A percentile compares a stretch with the other conserved stretches of the same genome.
Evolutionary conservation across 805 yeast species (phyloP).

Genomic region (Starmerella floris): DNA sequence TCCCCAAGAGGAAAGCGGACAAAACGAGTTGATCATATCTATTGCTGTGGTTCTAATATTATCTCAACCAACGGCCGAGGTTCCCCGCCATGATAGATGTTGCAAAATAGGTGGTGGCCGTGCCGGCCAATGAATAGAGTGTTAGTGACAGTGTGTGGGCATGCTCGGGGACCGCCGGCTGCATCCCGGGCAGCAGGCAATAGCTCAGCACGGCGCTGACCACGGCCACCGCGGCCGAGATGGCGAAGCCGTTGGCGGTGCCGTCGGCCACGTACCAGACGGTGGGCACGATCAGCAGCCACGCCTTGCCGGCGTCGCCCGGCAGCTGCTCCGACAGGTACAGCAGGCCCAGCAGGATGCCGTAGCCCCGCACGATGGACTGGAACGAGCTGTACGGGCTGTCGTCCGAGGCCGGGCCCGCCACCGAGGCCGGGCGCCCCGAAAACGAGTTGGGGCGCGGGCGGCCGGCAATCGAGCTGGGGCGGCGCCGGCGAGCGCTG

Average conservation of each 20-base stretch:
- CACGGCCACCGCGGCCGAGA: constrained; percentile 25
- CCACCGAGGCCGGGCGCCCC: background rate
- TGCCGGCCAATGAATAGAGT: constrained; percentile 4
- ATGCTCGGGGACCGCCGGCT: background rate
- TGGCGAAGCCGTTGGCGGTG: constrained; percentile 28
- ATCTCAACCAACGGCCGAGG: constrained; percentile 25
- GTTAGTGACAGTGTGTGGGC: background rate
- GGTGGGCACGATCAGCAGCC: constrained; percentile 30
- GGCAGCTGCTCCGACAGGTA: constrained; percentile 30
- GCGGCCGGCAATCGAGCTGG: background rate
- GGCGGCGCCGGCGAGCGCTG: too few species aligned
- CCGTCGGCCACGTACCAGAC: constrained; percentile 31
- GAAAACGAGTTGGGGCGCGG: background rate
- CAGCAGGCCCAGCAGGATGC: constrained; percentile 30
- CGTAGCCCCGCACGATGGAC: constrained; percentile 29
- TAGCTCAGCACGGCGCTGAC: constrained; percentile 26
- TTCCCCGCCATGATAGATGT: constrained; percentile 30
- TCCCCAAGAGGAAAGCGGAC: too few species aligned
- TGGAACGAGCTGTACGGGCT: constrained; percentile 20
- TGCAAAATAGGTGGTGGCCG: constrained; percentile 25
- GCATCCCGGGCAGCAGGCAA: constrained; percentile 6
- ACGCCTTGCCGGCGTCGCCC: constrained; percentile 27
- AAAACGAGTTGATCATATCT: too few species aligned
- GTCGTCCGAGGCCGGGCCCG: background rate
- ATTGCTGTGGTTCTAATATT: too few species aligned